These are phyloP conservation scores for Amaranthus hypochondriacus DNA, from an alignment of 148 eudicot genomes.

Conservation along the genomic window DNA sequence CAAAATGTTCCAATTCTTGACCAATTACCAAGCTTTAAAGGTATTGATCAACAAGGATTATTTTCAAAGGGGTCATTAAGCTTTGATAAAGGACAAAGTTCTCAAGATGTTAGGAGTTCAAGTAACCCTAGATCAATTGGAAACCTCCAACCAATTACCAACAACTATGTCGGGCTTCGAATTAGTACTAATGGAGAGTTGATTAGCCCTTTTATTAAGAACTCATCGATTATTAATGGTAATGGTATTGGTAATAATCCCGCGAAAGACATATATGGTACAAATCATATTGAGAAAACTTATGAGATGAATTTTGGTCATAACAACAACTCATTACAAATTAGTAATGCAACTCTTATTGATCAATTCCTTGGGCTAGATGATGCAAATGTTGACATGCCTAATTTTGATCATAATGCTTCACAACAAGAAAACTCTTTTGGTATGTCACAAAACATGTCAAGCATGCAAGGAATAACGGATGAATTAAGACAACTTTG, in stretches of 20 bases:
- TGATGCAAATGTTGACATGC: background rate
- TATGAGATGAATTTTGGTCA: background rate
- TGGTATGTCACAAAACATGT: slow-evolving; percentile 15
- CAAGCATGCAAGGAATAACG: background rate
- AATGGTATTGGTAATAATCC: background rate
- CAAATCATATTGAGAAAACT: background rate
- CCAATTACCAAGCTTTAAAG: background rate
- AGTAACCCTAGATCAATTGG: background rate
- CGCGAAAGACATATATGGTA: background rate
- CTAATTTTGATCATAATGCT: background rate
- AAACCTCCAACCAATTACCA: background rate
- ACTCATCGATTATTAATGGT: background rate
- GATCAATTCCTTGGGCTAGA: background rate
- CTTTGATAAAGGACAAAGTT: background rate
- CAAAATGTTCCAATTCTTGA: background rate
- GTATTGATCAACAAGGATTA: background rate
- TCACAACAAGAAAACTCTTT: background rate
- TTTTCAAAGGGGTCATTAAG: background rate
- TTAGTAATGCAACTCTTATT: background rate
- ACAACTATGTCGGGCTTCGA: slow-evolving; percentile 29
- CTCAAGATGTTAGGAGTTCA: background rate
- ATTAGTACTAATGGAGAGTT: slow-evolving; percentile 19
- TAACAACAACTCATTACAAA: background rate
- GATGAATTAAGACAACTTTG: slow-evolving; percentile 15
- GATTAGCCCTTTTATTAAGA: background rate